Conservation (phyloP, 2,329 filamentous ascomycete genomes). For the Fusarium fujikuroi region DNA sequence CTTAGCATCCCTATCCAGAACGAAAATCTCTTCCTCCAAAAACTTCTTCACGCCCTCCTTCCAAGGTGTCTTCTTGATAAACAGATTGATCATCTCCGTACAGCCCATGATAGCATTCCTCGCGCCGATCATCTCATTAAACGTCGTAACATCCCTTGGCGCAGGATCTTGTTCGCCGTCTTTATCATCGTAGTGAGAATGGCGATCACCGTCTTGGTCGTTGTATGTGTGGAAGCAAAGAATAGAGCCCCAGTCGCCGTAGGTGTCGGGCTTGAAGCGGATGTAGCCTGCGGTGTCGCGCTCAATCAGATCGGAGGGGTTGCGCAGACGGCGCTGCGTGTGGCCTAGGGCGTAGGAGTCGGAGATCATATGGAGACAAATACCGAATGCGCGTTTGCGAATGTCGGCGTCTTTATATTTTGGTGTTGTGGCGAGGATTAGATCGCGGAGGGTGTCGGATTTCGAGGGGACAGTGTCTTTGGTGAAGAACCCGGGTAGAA, state of each 20-base stretch:
- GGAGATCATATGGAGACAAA: slow-evolving; percentile 30
- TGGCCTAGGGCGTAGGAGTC: slow-evolving; percentile 32
- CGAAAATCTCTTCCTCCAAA: slow-evolving; percentile 16
- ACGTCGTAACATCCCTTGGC: slow-evolving; percentile 10
- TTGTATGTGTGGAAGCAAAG: slow-evolving; percentile 24
- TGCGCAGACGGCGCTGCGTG: slow-evolving; percentile 13
- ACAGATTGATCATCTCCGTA: slow-evolving; percentile 14
- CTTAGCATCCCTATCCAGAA: not conserved
- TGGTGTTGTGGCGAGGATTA: slow-evolving; percentile 24
- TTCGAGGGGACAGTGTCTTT: slow-evolving; percentile 1
- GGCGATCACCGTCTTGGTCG: slow-evolving; percentile 16
- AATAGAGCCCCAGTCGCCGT: slow-evolving; percentile 18
- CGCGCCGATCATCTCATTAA: slow-evolving; percentile 20
- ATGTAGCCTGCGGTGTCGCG: slow-evolving; percentile 22
- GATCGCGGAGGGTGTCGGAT: slow-evolving; percentile 9
- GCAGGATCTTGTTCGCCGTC: slow-evolving; percentile 5
- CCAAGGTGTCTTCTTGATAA: slow-evolving; percentile 14
- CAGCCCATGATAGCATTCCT: slow-evolving; percentile 16
- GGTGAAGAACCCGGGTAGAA: not conserved
- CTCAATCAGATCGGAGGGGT: slow-evolving; percentile 4
- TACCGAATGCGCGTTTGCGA: slow-evolving; percentile 15
- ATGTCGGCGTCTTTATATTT: slow-evolving; percentile 18
- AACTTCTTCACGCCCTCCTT: slow-evolving; percentile 13
- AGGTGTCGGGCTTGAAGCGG: slow-evolving; percentile 18
- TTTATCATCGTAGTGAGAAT: slow-evolving; percentile 24